Evolutionary conservation across 1,284 basidiomycete species (phyloP).

Genomic region (Ustilago curta): DNA sequence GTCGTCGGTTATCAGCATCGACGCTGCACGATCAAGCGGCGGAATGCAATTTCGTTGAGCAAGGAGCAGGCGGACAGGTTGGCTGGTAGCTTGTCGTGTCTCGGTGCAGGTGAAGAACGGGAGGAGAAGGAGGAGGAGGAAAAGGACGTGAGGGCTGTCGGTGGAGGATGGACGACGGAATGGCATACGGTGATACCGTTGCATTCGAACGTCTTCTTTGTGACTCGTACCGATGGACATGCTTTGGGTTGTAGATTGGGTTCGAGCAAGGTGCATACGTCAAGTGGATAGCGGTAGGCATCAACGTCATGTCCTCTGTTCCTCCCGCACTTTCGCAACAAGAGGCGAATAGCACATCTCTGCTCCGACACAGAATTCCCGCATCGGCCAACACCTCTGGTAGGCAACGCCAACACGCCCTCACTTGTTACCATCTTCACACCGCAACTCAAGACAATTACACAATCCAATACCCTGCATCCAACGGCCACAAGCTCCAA

Average conservation of each 20-base stretch:
- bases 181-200: neutral
- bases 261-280: too few relatives aligned
- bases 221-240: slow-evolving; percentile 22
- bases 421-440: too few relatives aligned
- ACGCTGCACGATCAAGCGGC: neutral
- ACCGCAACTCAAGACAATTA: too few relatives aligned
- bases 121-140: neutral
- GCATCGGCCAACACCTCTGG: too few relatives aligned
- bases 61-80: neutral
- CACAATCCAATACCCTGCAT: too few relatives aligned
- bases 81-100: neutral
- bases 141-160: neutral
- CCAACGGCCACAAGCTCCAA: too few relatives aligned
- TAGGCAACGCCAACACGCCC: too few relatives aligned
- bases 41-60: slow-evolving; percentile 15
- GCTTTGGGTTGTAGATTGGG: slow-evolving; percentile 1
- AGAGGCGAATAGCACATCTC: too few relatives aligned
- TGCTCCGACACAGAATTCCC: too few relatives aligned
- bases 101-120: neutral
- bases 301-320: too few relatives aligned
- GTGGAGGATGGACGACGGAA: neutral
- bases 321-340: too few relatives aligned
- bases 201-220: slow-evolving; percentile 15
- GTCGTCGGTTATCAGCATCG: neutral
- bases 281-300: too few relatives aligned